Evolutionary conservation across 805 yeast species (phyloP), one percentile per base, ranked within the genome.

Genomic region (Ogataea salicorniae): DNA sequence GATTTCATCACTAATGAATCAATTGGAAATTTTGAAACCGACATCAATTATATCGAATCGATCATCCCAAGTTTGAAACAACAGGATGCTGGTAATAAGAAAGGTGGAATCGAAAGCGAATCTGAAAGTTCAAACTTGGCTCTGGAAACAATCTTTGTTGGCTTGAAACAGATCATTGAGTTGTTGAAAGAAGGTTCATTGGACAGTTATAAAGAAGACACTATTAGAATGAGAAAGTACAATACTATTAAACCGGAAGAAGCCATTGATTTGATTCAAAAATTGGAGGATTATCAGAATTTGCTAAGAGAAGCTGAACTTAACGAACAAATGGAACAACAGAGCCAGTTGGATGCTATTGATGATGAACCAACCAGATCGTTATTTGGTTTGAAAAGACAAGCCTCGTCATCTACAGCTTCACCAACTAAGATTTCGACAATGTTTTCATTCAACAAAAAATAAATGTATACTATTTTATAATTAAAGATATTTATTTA

Each of bases 151-250:
- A 85, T 92, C 41, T 85, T 89, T 55, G 74, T 81, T 6, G 94
- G 87, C 57, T 74, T 91, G 47, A 77, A 90, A 53, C 97, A 92
- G 68, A 78, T 85, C 47, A 80, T 92, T 29, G 83, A 84, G 51
- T 68, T 92, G 49, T 69, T 94, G 54, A 75, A 79, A 54, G 73
- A 77, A 20, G 87, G 86, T 14, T 76, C 79, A 51, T 68, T 77
- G 48, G 87, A 82, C 29, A 85, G 79, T 36, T 89, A 81, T 64
- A 75, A 72, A 55, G 79, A 80, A 52, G 75, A 77, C 11, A 70
- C 72, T 11, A 61, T 71, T 4, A 71, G 88, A 53, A 72, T 74
- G 75, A 80, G 83, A 53, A 80, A 82, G 52, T 91, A 81, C 59
- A 88, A 86, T 52, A 77, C 91, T 47, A 75, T 92, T 42, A 80